Evolutionary conservation across 371 early-diverging fungal species (phyloP), one percentile per base, ranked within the genome.

Genomic region (Mortierella sp.): DNA sequence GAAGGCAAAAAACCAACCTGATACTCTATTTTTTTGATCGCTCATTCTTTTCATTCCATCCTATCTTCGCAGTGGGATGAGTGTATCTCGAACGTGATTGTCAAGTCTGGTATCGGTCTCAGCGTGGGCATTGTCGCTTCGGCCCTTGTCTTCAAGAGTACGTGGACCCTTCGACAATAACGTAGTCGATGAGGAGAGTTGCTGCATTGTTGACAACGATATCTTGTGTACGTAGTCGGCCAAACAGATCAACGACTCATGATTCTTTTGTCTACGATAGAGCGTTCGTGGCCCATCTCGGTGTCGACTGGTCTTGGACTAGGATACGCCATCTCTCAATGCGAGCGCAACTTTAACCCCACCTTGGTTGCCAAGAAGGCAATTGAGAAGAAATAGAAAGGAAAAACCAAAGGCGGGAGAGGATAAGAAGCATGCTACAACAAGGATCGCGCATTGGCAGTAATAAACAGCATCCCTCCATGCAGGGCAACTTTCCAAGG

Each of bases 241-340:
- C n/a, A n/a, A n/a, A n/a, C n/a, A n/a, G n/a, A n/a, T 34, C 43
- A 30, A n/a, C 10, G 41, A 51, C 47, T 51, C 13, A 45, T 18
- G 49, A 46, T 21, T 41, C 10, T 41, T 45, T 45, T 21, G 61
- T 34, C 46, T 38, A 59, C 31, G 30, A 39, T 81, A 94, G 93
- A 91, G 83, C 89, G 93, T 71, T 87, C 84, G 51, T 95, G 95
- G 95, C 96, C 96, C 42, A 93, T 96, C 71, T 91, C 94, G 49
- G 84, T 94, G 61, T 84, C 91, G 27, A 93, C 94, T 34, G 95
- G 96, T 42, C 90, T 93, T 68, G 95, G 94, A 39, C 85, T 94
- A 42, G 96, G 96, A 58, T 86, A 91, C 26, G 92, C 96, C 34
- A 90, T 93, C 71, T 91, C 94, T 47, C 94, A 96, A 58, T 94